These are phyloP conservation scores for Termitomyces sp. DNA, from an alignment of 768 basidiomycete species.

Conservation along the genomic window DNA sequence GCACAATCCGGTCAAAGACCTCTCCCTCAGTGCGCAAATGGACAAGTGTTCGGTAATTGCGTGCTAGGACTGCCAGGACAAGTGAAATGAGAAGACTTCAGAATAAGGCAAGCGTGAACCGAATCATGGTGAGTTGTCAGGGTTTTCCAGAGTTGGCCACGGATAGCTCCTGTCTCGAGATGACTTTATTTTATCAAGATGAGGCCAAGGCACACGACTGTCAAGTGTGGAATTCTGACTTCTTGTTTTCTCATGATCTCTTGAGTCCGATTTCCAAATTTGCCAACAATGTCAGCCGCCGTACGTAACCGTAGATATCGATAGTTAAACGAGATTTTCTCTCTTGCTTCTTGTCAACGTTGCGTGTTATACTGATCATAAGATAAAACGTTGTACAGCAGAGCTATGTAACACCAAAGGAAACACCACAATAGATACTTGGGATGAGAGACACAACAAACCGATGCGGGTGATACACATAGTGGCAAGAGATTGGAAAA, in stretches of 20 bases:
- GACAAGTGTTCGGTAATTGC: slow-evolving; percentile 12
- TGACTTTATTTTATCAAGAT: not conserved
- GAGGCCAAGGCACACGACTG: not conserved
- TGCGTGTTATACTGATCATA: not conserved
- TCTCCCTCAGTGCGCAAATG: slow-evolving; percentile 35
- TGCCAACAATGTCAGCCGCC: not conserved
- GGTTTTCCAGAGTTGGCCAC: not conserved
- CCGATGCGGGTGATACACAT: not conserved
- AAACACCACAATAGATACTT: not conserved
- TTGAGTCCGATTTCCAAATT: not conserved
- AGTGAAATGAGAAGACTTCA: not conserved
- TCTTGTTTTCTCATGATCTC: not conserved
- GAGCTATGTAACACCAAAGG: not conserved
- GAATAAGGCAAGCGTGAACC: not conserved
- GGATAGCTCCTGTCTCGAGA: no score
- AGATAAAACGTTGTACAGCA: not conserved
- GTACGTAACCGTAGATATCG: not conserved
- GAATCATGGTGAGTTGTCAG: not conserved
- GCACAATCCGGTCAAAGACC: slow-evolving; percentile 31
- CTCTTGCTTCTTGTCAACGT: not conserved
- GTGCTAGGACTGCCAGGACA: not conserved
- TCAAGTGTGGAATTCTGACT: not conserved
- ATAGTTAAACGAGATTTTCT: not conserved
- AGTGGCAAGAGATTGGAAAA: not conserved
- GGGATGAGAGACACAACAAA: not conserved